phyloP scores from a whole-genome alignment of 2,329 filamentous ascomycete genomes.

The Sporothrix protearum region DNA sequence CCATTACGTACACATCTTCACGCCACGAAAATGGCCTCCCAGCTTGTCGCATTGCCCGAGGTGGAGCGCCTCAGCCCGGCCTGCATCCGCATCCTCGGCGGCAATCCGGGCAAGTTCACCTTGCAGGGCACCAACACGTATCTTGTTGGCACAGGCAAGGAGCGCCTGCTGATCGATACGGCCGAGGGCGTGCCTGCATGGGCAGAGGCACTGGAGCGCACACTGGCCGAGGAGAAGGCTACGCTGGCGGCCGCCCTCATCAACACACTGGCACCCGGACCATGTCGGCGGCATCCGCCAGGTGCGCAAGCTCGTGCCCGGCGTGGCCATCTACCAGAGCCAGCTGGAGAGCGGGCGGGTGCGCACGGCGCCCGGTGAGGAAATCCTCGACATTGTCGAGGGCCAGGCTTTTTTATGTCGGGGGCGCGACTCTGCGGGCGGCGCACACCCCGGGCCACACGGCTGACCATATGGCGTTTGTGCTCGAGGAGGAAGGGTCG shows the following conservation, averaged over 20 bases:
- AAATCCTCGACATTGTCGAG: constrained; percentile 39
- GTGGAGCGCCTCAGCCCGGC: constrained; percentile 73
- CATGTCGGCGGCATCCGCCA: constrained; percentile 80
- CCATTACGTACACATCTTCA: no score
- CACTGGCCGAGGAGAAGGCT: constrained; percentile 65
- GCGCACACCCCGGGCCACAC: constrained; percentile 68
- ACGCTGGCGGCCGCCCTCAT: constrained; percentile 68
- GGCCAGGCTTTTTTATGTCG: constrained; percentile 50
- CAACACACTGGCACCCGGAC: constrained; percentile 92
- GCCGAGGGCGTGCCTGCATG: constrained; percentile 77
- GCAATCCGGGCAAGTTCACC: constrained; percentile 81
- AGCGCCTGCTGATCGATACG: constrained; percentile 82
- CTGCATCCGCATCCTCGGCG: constrained; percentile 80
- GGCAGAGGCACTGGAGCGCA: constrained; percentile 61
- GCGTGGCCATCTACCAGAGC: constrained; percentile 60
- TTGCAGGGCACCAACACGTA: constrained; percentile 91
- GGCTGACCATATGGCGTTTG: constrained; percentile 63
- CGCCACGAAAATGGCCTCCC: constrained; percentile 52
- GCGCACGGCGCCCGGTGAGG: constrained; percentile 30
- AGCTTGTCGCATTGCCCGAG: constrained; percentile 63
- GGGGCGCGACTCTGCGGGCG: constrained; percentile 58
- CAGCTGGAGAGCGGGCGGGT: constrained; percentile 37
- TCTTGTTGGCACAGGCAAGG: constrained; percentile 70
- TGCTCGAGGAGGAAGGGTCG: constrained; percentile 61
- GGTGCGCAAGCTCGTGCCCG: constrained; percentile 54